phyloP scores from a whole-genome alignment of 208 protist genomes.

The Strigomonas culicis region DNA sequence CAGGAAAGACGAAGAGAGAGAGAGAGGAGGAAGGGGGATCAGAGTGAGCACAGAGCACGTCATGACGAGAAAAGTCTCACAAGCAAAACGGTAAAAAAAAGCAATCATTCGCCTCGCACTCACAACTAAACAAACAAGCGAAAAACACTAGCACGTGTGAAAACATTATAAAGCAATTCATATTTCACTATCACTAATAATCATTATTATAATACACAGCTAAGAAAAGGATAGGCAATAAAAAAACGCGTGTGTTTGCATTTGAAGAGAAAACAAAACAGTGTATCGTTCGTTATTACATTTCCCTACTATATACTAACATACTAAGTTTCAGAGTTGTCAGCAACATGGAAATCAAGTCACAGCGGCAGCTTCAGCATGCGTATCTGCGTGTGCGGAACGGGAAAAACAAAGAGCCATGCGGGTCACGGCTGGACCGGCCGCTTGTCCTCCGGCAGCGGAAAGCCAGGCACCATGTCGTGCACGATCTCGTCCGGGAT shows the following conservation, averaged over 20 bases:
- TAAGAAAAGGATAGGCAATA: no score
- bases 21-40: background rate
- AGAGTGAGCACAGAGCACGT: background rate
- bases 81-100: constrained; percentile 3
- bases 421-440: constrained; percentile 19
- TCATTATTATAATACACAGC: no score
- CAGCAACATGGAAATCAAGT: no score
- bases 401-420: background rate
- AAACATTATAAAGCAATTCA: background rate
- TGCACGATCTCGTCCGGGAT: constrained; percentile 84
- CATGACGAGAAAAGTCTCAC: background rate
- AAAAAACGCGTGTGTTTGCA: no score
- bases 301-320: no score
- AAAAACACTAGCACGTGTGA: no score
- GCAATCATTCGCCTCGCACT: background rate
- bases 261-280: background rate
- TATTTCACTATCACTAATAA: no score
- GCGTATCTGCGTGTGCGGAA: no score
- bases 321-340: no score
- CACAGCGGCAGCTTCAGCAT: no score
- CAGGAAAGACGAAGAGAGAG: background rate
- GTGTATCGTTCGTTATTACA: no score
- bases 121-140: background rate
- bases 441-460: constrained; percentile 86
- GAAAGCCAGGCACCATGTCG: constrained; percentile 86